Evolutionary conservation across 805 yeast species (phyloP), one percentile per base, ranked within the genome.

Genomic region (Zygotorulaspora chibaensis): DNA sequence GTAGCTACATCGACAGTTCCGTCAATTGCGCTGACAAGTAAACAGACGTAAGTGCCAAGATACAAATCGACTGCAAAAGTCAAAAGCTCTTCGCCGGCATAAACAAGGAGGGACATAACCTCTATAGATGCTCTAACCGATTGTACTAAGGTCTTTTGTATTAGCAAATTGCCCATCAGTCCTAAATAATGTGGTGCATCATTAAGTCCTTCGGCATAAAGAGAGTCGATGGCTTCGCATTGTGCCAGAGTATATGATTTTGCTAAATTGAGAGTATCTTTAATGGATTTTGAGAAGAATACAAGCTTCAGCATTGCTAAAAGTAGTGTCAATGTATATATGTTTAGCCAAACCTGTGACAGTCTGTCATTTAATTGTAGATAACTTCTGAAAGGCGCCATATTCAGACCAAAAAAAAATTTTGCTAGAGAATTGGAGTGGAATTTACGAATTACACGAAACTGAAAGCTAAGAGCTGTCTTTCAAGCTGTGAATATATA

Each of bases 11-110:
- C 80, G 1, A 82, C 83, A 0, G 86, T 75, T 2, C 90, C 87
- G 56, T 79, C 82, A 6, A 90, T 71, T 0, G 89, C 79, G 4
- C 93, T 82, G 0, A 85, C 79, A 11, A 88, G 62, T 11, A 93
- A 69, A 63, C 99, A 93, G 0, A 84, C 83, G 64, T 87, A 87
- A 0, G 98, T 93, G 0, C 97, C 98, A 2, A 89, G 63, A 39
- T 84, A 77, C 52, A 91, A 56, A 27, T 89, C 88, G 8, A 91
- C 67, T 7, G 79, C 68, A 58, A 91, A 87, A 3, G 79, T 58
- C 0, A 87, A 60, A 34, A 89, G 51, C 35, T 74, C 71, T 54
- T 85, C 83, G 7, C 82, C 67, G 0, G 80, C 83, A 0, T 79
- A 75, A 0, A 87, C 59, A 9, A 79, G 55, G 39, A 80, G 46